phyloP scores from a whole-genome alignment of 306 rosid species.

The Castanea mollissima region DNA sequence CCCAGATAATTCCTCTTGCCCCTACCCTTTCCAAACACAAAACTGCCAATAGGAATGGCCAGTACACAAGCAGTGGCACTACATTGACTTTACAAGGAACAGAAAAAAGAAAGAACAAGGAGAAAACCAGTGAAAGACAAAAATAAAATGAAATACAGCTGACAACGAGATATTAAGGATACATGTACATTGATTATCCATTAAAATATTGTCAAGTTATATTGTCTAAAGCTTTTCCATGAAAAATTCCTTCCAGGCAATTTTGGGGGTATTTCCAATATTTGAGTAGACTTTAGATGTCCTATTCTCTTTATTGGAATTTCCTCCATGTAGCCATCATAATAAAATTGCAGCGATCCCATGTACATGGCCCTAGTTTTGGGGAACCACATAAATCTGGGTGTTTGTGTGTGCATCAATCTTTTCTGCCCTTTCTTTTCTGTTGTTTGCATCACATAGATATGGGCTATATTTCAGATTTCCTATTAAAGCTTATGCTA shows the following conservation, averaged over 20 bases:
- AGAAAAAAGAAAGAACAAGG: neutral
- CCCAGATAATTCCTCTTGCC: neutral
- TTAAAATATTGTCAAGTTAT: neutral
- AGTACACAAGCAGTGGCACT: neutral
- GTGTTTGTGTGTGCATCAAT: no score
- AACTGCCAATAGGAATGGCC: neutral
- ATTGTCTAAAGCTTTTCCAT: neutral
- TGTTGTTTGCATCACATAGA: no score
- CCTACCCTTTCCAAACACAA: neutral
- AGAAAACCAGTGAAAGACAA: neutral
- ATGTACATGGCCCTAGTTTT: no score
- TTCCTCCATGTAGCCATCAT: no score
- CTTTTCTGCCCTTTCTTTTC: no score
- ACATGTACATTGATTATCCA: neutral
- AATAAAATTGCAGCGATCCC: no score
- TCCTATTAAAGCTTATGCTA: neutral
- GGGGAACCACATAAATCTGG: no score
- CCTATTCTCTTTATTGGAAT: no score
- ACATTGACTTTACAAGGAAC: neutral
- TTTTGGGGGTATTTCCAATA: no score
- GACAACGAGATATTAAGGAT: neutral
- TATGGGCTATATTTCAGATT: no score
- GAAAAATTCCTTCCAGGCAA: neutral
- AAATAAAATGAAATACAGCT: neutral
- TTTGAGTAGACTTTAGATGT: no score